These are phyloP conservation scores for Mycena citricolor DNA, from an alignment of 1,284 basidiomycete genomes.

Conservation along the genomic window DNA sequence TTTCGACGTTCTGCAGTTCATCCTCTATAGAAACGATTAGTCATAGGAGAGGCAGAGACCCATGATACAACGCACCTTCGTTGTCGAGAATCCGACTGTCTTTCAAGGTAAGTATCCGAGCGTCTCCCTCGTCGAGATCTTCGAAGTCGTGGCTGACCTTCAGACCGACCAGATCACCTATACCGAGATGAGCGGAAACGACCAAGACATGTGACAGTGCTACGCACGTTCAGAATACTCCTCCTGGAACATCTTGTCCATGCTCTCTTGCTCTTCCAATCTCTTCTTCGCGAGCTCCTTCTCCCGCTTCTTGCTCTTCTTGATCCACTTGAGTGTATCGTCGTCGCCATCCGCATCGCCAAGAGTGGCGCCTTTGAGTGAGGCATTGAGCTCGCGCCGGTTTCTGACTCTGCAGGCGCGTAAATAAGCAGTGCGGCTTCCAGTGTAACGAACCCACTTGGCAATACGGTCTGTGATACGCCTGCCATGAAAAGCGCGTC, in stretches of 20 bases:
- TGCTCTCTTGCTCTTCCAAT: constrained; percentile 75
- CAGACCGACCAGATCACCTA: constrained; percentile 87
- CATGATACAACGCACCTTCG: constrained; percentile 61
- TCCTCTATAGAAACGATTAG: constrained; percentile 65
- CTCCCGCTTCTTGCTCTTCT: constrained; percentile 83
- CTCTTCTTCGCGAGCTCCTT: constrained; percentile 80
- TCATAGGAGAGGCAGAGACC: background rate
- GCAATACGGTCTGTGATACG: constrained; percentile 78
- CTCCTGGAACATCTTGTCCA: constrained; percentile 73
- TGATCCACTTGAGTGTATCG: constrained; percentile 85
- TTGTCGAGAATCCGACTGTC: constrained; percentile 92
- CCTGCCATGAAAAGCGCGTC: constrained; percentile 42
- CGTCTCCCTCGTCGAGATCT: constrained; percentile 89
- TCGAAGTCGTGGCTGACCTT: constrained; percentile 97
- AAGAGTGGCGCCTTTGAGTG: constrained; percentile 88
- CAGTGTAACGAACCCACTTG: constrained; percentile 64
- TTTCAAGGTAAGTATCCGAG: constrained; percentile 93
- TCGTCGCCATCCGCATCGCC: constrained; percentile 79
- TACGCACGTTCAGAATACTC: constrained; percentile 79
- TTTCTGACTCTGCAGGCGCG: constrained; percentile 77
- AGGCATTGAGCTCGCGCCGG: constrained; percentile 84
- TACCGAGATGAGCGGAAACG: constrained; percentile 9
- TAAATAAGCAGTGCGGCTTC: constrained; percentile 55
- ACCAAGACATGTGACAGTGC: constrained; percentile 1
- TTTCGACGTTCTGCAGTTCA: constrained; percentile 91